phyloP scores from a whole-genome alignment of 169 alveolate genomes.

The Plasmodium relictum region DNA sequence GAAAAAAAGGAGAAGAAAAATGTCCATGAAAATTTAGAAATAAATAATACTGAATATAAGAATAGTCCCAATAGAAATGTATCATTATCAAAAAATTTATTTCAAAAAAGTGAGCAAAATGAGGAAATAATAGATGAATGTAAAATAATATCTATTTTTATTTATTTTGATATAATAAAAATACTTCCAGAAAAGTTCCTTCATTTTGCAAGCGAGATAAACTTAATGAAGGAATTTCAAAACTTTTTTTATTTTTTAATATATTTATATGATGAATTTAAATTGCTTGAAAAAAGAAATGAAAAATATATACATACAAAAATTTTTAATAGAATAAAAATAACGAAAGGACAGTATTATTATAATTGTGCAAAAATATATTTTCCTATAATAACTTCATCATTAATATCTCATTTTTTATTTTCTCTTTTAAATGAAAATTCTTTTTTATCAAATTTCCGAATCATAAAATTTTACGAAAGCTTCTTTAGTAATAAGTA shows the following conservation, averaged over 20 bases:
- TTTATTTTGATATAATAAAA: conserved; percentile 57
- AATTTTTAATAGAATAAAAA: conserved; percentile 17
- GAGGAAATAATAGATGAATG: conserved; percentile 14
- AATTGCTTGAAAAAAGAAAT: conserved; percentile 33
- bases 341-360: conserved; percentile 1
- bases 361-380: conserved; percentile 62
- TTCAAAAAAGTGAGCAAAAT: background rate
- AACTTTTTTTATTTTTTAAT: conserved; percentile 47
- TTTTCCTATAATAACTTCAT: conserved; percentile 49
- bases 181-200: conserved; percentile 17
- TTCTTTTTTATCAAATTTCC: background rate
- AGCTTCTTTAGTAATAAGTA: conserved; percentile 54
- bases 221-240: conserved; percentile 45
- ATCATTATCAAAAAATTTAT: background rate
- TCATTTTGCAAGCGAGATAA: conserved; percentile 6
- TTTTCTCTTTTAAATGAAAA: conserved; percentile 4
- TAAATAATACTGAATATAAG: background rate
- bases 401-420: conserved; percentile 54
- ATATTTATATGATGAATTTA: conserved; percentile 44
- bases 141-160: conserved; percentile 43
- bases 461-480: conserved; percentile 18
- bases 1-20: background rate
- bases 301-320: conserved; percentile 23
- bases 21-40: background rate
- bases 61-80: background rate